Evolutionary conservation across 345 rosid species (phyloP), one percentile per base, ranked within the genome.

Genomic region (Microthlaspi erraticum): DNA sequence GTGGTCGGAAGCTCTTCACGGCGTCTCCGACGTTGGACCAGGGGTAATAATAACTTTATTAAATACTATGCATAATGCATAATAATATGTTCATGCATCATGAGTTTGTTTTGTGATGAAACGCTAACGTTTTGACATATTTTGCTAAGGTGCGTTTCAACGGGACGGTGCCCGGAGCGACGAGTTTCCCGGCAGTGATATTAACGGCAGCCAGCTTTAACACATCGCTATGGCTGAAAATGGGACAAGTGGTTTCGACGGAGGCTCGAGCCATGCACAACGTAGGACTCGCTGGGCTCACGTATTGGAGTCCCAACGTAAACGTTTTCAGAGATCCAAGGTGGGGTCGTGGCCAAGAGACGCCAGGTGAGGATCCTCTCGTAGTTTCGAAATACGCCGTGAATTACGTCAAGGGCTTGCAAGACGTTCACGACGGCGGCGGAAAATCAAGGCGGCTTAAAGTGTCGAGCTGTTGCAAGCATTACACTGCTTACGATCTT

Each of bases 1-100:
- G 95, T 88, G 95, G 92, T 74, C 84, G 0, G 95, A 86, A 81
- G 95, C 95, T 1, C 86, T 88, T 5, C 92, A 88, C 2, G 95
- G 95, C 1, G 83, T 88, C 72, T 76, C 90, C 10, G 4, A 77
- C 43, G 71, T 77, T 2, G 88, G 92, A 45, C 86, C 69, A 5
- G 89, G 84, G 29, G 74, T 77, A 72, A 63, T 6, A 10, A 10
- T 6, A 10, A 10, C 37, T 7, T 52, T 62, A 52, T 29, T 29
- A 42, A 33, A 9, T 31, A n/a, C 23, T 8, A 6, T 8, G 32
- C 36, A 60, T 29, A 1, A 20, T 20, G 23, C 23, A 20, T 20
- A 20, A 20, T 20, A 20, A 70, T 10, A 38, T 39, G 11, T 71
- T 4, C 43, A 60, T 29, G 34, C 60, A 12, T 26, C 2, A 26